phyloP scores from a whole-genome alignment of 169 alveolate species.

The Plasmodium cynomolgi region DNA sequence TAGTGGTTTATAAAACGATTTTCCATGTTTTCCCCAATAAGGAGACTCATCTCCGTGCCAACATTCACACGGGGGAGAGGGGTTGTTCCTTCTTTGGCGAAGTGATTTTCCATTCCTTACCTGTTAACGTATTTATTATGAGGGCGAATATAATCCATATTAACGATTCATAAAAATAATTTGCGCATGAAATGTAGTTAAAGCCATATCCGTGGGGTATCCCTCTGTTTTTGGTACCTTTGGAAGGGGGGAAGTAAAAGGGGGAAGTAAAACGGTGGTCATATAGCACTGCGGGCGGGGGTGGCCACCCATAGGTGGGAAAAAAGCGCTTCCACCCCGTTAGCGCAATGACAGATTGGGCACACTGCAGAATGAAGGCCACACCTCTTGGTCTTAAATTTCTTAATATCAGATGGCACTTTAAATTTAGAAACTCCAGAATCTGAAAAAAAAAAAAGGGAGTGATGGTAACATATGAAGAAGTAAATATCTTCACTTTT shows the following conservation, averaged over 20 bases:
- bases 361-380: not conserved
- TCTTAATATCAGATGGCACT: constrained; percentile 95
- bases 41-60: not conserved
- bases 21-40: not conserved
- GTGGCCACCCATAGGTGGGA: not conserved
- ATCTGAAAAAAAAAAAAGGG: constrained; percentile 32
- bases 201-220: constrained; percentile 97
- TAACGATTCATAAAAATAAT: constrained; percentile 97
- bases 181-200: constrained; percentile 96
- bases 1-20: not conserved
- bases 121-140: constrained; percentile 86
- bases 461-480: not conserved
- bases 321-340: not conserved
- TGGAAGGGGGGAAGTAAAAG: constrained; percentile 17
- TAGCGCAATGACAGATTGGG: not conserved
- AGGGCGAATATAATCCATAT: constrained; percentile 95
- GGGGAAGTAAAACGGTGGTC: not conserved
- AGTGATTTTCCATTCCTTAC: constrained; percentile 25
- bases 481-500: not conserved
- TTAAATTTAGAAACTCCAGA: constrained; percentile 94
- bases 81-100: not conserved
- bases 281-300: not conserved
- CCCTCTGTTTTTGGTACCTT: constrained; percentile 94
- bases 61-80: not conserved
- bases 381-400: constrained; percentile 91